Percentiles rank a stretch among this genome's conserved stretches.
phyloP scores from a whole-genome alignment of 192 early-diverging fungal genomes.

The Coemansia sp. region DNA sequence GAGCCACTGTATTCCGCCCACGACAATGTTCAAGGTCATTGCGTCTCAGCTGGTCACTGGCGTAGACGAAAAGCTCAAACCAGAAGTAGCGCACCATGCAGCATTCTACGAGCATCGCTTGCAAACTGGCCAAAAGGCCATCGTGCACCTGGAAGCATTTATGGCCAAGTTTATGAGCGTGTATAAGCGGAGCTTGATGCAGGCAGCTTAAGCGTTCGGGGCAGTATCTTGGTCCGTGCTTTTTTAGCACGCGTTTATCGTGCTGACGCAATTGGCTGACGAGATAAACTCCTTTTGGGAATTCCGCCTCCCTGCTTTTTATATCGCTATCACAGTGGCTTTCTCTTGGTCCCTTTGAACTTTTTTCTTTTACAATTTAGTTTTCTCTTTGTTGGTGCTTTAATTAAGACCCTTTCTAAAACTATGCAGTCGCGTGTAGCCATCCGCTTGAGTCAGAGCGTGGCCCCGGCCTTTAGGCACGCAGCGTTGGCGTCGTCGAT shows the following conservation, averaged over 20 bases:
- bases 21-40: conserved; percentile 76
- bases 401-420: too few species aligned
- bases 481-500: conserved; percentile 19
- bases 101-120: conserved; percentile 91
- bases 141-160: conserved; percentile 95
- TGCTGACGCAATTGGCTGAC: conserved; percentile 10
- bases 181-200: conserved; percentile 74
- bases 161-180: conserved; percentile 87
- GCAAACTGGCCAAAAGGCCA: conserved; percentile 80
- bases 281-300: conserved; percentile 2
- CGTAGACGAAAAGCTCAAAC: conserved; percentile 68
- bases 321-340: background rate
- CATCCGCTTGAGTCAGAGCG: conserved; percentile 37
- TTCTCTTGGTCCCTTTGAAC: background rate
- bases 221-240: conserved; percentile 1
- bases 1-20: conserved; percentile 84
- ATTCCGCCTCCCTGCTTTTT: background rate
- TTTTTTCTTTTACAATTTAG: background rate
- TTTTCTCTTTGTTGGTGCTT: conserved; percentile 5
- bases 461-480: conserved; percentile 38
- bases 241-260: conserved; percentile 3
- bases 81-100: conserved; percentile 65
- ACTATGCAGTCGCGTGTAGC: conserved; percentile 47
- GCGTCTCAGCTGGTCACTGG: conserved; percentile 68
- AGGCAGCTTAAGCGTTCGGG: background rate